Conservation (phyloP, 306 rosid species). For the Coriaria nepalensis region DNA sequence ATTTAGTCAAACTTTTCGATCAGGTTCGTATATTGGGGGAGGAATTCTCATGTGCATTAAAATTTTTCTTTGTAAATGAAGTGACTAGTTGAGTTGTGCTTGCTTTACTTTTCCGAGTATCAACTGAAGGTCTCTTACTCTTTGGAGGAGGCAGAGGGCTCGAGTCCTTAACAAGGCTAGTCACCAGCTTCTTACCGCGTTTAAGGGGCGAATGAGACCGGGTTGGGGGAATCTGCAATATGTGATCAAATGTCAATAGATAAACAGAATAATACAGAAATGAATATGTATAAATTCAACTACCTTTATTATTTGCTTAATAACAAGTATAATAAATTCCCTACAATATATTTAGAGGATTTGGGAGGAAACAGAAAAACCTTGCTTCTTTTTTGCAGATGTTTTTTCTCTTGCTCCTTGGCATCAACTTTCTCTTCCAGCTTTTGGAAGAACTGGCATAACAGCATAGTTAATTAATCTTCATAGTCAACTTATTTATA, state of each 20-base stretch:
- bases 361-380: slow-evolving; percentile 15
- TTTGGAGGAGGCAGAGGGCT: slow-evolving; percentile 22
- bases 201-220: slow-evolving; percentile 34
- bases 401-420: slow-evolving; percentile 42
- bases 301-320: too few species aligned
- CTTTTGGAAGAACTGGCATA: slow-evolving; percentile 55
- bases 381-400: slow-evolving; percentile 36
- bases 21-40: slow-evolving; percentile 63
- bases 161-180: slow-evolving; percentile 16
- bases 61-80: slow-evolving; percentile 20
- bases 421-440: slow-evolving; percentile 38
- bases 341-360: slow-evolving; percentile 5
- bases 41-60: slow-evolving; percentile 46
- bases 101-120: slow-evolving; percentile 19
- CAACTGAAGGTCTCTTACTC: slow-evolving; percentile 23
- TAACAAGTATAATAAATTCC: too few species aligned
- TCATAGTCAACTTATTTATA: too few species aligned
- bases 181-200: slow-evolving; percentile 25
- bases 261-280: slow-evolving; percentile 2
- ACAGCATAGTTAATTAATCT: too few species aligned
- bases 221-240: slow-evolving; percentile 29
- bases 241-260: background rate
- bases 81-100: slow-evolving; percentile 20
- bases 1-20: background rate
- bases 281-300: slow-evolving; percentile 7